Evolutionary conservation across 2,329 filamentous ascomycete genomes (phyloP).

Genomic region (Colletotrichum sp.): DNA sequence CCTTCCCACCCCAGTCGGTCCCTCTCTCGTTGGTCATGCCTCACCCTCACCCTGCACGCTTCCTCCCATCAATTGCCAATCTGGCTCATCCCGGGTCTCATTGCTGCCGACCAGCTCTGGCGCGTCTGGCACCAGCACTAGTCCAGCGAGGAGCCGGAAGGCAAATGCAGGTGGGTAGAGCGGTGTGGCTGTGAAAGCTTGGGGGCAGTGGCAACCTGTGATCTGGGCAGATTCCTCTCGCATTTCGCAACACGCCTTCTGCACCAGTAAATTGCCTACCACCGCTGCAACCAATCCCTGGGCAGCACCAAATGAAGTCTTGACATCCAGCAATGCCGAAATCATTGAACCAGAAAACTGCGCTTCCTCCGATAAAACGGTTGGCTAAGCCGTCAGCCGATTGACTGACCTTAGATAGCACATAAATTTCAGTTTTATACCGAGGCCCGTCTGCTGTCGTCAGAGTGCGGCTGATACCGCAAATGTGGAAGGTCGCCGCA

Average conservation of each 20-base stretch:
- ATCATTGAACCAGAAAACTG: neutral
- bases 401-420: neutral
- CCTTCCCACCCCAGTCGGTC: neutral
- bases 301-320: neutral
- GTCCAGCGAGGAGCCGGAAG: neutral
- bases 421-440: neutral
- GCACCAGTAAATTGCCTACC: neutral
- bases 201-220: neutral
- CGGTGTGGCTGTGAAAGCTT: slow-evolving; percentile 14
- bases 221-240: neutral
- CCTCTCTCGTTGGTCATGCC: neutral
- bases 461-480: slow-evolving; percentile 13
- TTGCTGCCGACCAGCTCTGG: neutral
- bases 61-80: neutral
- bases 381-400: neutral
- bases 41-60: neutral
- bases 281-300: neutral
- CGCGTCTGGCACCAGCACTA: neutral
- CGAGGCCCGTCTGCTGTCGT: slow-evolving; percentile 6
- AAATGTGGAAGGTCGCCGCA: slow-evolving; percentile 18
- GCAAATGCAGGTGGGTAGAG: neutral
- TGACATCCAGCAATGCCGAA: neutral
- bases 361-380: neutral
- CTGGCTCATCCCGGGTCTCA: neutral
- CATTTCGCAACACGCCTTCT: neutral